These are phyloP conservation scores for Primulina huaijiensis DNA, from an alignment of 257 asterid species.

Conservation along the genomic window DNA sequence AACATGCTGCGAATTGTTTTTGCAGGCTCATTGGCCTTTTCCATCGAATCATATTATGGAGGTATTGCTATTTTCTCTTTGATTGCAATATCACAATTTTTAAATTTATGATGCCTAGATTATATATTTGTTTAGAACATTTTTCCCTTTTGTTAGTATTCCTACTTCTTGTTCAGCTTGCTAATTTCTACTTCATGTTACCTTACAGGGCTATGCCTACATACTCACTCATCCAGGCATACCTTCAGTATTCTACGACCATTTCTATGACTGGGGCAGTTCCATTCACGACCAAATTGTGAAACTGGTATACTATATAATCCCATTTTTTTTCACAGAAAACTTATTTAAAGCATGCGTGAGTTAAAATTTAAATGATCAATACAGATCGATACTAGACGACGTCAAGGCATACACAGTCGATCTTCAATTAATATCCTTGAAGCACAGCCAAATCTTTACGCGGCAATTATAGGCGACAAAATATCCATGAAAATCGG, in stretches of 20 bases:
- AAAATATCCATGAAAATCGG: constrained; percentile 83
- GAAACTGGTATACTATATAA: constrained; percentile 63
- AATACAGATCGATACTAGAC: constrained; percentile 64
- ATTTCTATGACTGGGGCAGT: constrained; percentile 73
- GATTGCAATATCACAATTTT: background rate
- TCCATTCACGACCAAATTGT: constrained; percentile 67
- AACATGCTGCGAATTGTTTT: background rate
- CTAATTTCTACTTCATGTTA: background rate
- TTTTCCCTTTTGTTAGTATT: background rate
- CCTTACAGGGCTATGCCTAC: constrained; percentile 72
- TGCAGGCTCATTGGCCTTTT: constrained; percentile 97
- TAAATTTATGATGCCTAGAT: background rate
- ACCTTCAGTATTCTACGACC: constrained; percentile 87
- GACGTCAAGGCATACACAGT: constrained; percentile 61
- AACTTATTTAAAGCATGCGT: background rate
- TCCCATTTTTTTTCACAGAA: background rate
- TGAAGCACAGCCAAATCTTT: constrained; percentile 74
- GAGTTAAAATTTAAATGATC: background rate
- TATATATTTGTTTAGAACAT: too few species aligned
- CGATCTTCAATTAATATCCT: constrained; percentile 63
- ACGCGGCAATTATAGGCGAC: constrained; percentile 81
- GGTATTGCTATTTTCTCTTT: constrained; percentile 42
- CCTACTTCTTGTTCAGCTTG: background rate
- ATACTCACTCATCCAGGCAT: constrained; percentile 91
- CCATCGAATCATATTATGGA: constrained; percentile 83